Conservation (phyloP, 305 asterid genomes). For the Stenogyne calaminthoides region DNA sequence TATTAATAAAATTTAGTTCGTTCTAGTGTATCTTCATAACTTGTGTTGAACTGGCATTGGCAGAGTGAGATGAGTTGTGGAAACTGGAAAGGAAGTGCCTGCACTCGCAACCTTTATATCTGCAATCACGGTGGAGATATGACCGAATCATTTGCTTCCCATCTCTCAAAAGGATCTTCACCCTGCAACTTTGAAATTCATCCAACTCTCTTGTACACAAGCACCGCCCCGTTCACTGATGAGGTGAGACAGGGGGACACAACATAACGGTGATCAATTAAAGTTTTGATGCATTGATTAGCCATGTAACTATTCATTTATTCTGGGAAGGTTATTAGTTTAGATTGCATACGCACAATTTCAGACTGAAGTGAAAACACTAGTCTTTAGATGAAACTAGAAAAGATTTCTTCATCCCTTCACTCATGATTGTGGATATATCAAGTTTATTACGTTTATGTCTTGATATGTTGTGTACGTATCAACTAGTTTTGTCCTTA, state of each 20-base stretch:
- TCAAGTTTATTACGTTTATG: too few species aligned
- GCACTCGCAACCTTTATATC: not conserved
- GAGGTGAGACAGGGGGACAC: too few species aligned
- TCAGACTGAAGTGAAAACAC: too few species aligned
- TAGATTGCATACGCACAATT: too few species aligned
- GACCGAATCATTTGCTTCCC: too few species aligned
- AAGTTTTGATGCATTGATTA: not conserved
- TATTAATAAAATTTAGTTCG: not conserved
- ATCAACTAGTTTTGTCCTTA: too few species aligned
- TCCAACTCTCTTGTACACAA: not conserved
- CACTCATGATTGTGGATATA: too few species aligned
- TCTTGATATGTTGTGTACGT: too few species aligned
- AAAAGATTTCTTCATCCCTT: too few species aligned
- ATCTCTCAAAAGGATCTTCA: not conserved
- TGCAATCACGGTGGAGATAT: too few species aligned
- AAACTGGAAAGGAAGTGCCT: not conserved
- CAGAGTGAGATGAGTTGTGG: not conserved
- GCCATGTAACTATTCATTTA: not conserved
- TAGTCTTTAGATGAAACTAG: too few species aligned
- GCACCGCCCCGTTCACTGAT: not conserved
- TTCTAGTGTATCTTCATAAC: not conserved
- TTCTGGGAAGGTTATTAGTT: too few species aligned
- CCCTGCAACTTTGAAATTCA: not conserved
- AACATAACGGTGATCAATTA: not conserved
- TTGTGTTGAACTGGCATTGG: not conserved